Evolutionary conservation across 805 yeast species (phyloP).

Genomic region (Yarrowia bubula): DNA sequence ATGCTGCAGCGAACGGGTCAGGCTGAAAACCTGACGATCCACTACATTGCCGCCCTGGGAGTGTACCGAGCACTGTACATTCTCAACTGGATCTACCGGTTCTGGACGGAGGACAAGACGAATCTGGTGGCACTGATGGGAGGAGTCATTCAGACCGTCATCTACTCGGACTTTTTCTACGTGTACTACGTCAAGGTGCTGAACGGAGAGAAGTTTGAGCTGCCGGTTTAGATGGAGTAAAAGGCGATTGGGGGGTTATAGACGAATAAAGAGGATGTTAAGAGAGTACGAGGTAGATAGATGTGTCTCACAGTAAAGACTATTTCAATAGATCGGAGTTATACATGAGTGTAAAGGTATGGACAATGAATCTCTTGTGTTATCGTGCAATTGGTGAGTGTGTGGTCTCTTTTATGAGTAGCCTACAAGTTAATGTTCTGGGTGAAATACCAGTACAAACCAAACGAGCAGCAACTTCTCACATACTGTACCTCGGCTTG

Average conservation of each 20-base stretch:
- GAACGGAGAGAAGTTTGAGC: constrained; percentile 70
- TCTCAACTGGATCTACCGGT: constrained; percentile 94
- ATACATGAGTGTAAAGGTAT: not conserved
- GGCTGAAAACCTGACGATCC: constrained; percentile 82
- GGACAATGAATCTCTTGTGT: not conserved
- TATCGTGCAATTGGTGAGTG: too few species aligned
- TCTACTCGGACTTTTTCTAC: constrained; percentile 95
- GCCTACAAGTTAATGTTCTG: too few species aligned
- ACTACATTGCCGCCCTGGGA: constrained; percentile 92
- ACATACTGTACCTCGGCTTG: too few species aligned
- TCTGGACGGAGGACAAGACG: constrained; percentile 55
- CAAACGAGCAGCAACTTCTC: too few species aligned
- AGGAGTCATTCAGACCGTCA: constrained; percentile 78
- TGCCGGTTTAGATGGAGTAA: constrained; percentile 51
- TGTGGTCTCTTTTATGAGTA: too few species aligned
- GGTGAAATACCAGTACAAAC: too few species aligned
- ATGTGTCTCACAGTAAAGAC: too few species aligned
- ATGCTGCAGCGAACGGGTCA: constrained; percentile 86
- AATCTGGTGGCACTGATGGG: constrained; percentile 73
- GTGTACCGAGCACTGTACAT: constrained; percentile 83
- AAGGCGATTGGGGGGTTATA: not conserved
- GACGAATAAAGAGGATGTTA: not conserved
- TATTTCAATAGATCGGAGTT: not conserved
- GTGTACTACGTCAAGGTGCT: constrained; percentile 78
- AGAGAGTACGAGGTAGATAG: not conserved